Evolutionary conservation across 352 stramenopile genomes (phyloP).

Genomic region (Phytophthora pistaciae): DNA sequence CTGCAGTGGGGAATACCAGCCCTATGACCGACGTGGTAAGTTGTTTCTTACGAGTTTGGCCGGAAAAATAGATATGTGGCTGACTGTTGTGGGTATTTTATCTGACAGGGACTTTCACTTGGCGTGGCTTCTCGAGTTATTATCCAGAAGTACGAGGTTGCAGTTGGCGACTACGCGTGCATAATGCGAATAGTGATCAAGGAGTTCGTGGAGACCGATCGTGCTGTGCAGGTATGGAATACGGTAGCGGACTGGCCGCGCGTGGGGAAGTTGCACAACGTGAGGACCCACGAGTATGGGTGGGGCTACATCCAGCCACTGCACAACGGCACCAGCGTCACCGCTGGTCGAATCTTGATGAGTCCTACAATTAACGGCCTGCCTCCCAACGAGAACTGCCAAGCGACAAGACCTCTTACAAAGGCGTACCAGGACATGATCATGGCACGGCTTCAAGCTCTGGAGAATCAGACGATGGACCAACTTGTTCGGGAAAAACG

Average conservation of each 20-base stretch:
- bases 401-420: constrained; percentile 4
- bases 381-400: neutral
- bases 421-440: neutral
- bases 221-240: constrained; percentile 14
- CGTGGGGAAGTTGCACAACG: neutral
- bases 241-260: constrained; percentile 7
- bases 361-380: neutral
- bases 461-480: constrained; percentile 4
- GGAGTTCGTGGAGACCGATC: constrained; percentile 5
- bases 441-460: neutral
- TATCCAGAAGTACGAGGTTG: constrained; percentile 11
- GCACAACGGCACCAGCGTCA: constrained; percentile 1
- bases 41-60: neutral
- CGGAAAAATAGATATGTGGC: no score
- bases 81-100: neutral
- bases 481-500: neutral
- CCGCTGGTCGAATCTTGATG: neutral
- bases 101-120: neutral
- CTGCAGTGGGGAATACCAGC: neutral
- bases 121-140: neutral
- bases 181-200: constrained; percentile 11
- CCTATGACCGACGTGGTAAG: neutral
- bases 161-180: neutral
- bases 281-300: constrained; percentile 10
- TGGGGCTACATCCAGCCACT: constrained; percentile 7